These are phyloP conservation scores for Cynanchum wilfordii DNA, from an alignment of 257 asterid genomes.

Conservation along the genomic window DNA sequence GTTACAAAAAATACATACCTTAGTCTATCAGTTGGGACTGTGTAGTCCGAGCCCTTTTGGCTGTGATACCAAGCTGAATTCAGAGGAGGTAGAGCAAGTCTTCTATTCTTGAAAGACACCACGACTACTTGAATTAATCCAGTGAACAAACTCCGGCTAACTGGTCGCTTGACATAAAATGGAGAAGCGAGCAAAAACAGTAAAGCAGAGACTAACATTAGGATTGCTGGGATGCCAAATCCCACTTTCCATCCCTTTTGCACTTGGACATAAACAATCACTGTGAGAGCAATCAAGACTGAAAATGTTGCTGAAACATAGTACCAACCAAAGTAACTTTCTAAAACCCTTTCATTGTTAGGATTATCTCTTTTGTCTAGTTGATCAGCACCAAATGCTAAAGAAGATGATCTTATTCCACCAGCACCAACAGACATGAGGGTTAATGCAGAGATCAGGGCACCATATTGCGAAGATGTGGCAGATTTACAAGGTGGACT, in stretches of 20 bases:
- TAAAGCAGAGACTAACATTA: conserved; percentile 48
- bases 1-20: conserved; percentile 27
- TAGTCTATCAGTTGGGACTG: conserved; percentile 42
- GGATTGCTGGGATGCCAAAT: conserved; percentile 51
- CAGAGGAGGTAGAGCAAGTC: conserved; percentile 22
- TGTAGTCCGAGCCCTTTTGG: conserved; percentile 35
- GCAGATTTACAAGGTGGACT: conserved; percentile 32
- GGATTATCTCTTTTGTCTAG: conserved; percentile 30
- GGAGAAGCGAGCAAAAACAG: conserved; percentile 47
- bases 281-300: conserved; percentile 47
- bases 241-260: conserved; percentile 63
- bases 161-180: conserved; percentile 35
- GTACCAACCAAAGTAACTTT: conserved; percentile 60
- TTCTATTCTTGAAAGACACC: conserved; percentile 46
- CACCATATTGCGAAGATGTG: conserved; percentile 31
- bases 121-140: conserved; percentile 41
- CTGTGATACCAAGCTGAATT: conserved; percentile 30
- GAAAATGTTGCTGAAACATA: conserved; percentile 48
- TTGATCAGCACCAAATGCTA: conserved; percentile 79
- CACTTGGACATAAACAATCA: conserved; percentile 57
- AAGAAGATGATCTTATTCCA: conserved; percentile 53
- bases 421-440: conserved; percentile 69
- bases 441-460: conserved; percentile 41
- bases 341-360: conserved; percentile 32
- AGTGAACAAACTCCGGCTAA: conserved; percentile 35